These are phyloP conservation scores for Cercospora zeina DNA, from an alignment of 2,329 filamentous ascomycete species.

Conservation along the genomic window DNA sequence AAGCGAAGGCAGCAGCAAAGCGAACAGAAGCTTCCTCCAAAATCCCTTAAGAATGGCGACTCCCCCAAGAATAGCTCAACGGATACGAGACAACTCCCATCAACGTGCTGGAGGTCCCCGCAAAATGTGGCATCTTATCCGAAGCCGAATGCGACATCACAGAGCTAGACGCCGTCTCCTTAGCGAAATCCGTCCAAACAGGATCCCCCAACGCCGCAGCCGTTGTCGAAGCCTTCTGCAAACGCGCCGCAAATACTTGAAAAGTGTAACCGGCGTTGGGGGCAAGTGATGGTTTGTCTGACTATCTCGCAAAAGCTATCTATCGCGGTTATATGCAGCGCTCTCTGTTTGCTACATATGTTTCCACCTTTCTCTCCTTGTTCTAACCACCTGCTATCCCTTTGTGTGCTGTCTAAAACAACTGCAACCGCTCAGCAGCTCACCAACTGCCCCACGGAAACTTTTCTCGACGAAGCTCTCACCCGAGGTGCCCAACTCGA, in stretches of 20 bases:
- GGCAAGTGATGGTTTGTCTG: too few relatives aligned
- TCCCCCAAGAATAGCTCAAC: constrained; percentile 24
- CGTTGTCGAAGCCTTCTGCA: constrained; percentile 46
- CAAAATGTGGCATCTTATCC: constrained; percentile 54
- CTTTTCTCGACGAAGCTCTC: constrained; percentile 48
- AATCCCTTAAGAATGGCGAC: constrained; percentile 22
- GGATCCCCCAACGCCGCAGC: constrained; percentile 26
- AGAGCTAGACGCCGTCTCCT: constrained; percentile 52
- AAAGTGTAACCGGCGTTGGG: too few relatives aligned
- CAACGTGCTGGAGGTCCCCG: constrained; percentile 53
- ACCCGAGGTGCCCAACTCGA: constrained; percentile 33
- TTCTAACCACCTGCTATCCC: too few relatives aligned
- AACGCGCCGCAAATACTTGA: too few relatives aligned
- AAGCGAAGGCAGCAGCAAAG: constrained; percentile 20
- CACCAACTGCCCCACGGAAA: constrained; percentile 39
- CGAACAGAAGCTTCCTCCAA: constrained; percentile 19
- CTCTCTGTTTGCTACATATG: too few relatives aligned
- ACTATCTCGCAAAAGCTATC: too few relatives aligned
- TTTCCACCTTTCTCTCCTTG: too few relatives aligned
- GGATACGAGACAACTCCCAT: constrained; percentile 24
- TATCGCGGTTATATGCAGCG: too few relatives aligned
- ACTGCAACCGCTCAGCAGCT: constrained; percentile 45
- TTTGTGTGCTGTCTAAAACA: too few relatives aligned
- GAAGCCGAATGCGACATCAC: constrained; percentile 56
- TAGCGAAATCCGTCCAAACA: constrained; percentile 42